phyloP scores from a whole-genome alignment of 73 alveolate species.

The Paramecium octaurelia region DNA sequence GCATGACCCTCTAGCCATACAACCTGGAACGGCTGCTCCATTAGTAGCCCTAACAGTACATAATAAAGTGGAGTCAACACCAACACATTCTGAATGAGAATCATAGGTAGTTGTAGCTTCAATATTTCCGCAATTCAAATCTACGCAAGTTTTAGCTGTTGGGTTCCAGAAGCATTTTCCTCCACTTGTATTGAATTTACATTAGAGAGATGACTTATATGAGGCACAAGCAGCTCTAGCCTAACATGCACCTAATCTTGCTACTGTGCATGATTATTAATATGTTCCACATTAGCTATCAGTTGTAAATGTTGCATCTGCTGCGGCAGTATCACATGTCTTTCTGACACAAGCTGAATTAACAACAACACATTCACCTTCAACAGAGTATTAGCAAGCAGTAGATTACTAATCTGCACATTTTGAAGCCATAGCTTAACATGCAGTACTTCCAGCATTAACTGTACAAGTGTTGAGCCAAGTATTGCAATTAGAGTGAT shows the following conservation, averaged over 20 bases:
- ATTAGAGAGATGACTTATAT: background rate
- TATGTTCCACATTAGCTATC: background rate
- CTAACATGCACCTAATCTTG: background rate
- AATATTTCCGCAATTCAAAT: background rate
- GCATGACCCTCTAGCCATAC: background rate
- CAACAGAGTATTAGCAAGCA: background rate
- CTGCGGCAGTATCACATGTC: background rate
- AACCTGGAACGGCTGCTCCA: background rate
- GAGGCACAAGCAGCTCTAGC: background rate
- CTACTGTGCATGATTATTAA: background rate
- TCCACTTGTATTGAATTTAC: background rate
- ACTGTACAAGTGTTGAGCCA: background rate
- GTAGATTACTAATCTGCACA: background rate
- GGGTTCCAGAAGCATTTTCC: background rate
- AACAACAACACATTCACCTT: background rate
- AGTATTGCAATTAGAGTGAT: background rate
- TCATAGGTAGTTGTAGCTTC: background rate
- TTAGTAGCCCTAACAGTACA: background rate
- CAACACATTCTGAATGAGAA: background rate
- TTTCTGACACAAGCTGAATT: background rate
- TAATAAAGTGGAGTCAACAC: background rate
- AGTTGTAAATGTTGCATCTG: background rate
- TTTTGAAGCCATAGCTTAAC: background rate
- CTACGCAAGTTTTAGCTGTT: background rate
- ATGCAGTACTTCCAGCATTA: background rate